These are phyloP conservation scores for Hypoxylon sp. DNA, from an alignment of 2,329 filamentous ascomycete genomes.

Conservation along the genomic window DNA sequence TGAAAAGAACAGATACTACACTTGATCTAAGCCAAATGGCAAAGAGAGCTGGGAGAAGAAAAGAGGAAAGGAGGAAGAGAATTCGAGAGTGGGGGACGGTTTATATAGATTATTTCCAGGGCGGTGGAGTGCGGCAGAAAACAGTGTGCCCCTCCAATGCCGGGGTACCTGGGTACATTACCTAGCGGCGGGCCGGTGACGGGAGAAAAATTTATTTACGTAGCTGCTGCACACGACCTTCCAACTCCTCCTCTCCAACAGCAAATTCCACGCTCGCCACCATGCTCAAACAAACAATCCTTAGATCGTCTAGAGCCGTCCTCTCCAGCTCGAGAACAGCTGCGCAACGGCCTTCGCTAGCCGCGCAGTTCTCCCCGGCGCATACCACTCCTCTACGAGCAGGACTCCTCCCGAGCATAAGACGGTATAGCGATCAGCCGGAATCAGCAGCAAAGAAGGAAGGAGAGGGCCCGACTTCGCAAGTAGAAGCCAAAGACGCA, in stretches of 20 bases:
- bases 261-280: constrained; percentile 11
- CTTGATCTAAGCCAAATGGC: constrained; percentile 48
- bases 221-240: constrained; percentile 22
- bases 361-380: constrained; percentile 55
- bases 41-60: constrained; percentile 46
- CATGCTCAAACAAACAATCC: constrained; percentile 45
- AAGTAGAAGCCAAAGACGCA: constrained; percentile 50
- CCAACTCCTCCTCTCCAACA: not conserved
- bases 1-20: too few species aligned
- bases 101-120: constrained; percentile 26
- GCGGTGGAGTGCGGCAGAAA: constrained; percentile 39
- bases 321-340: constrained; percentile 48
- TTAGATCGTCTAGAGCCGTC: constrained; percentile 43
- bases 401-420: constrained; percentile 36
- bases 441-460: constrained; percentile 53
- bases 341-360: constrained; percentile 57
- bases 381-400: constrained; percentile 46
- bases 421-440: constrained; percentile 51
- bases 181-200: not conserved
- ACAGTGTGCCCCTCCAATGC: constrained; percentile 7
- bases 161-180: too few species aligned
- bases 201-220: constrained; percentile 22
- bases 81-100: not conserved
- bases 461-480: constrained; percentile 45
- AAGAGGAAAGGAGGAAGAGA: constrained; percentile 26